Conservation (phyloP, 352 stramenopile species). For the Aphanomyces invadans region DNA sequence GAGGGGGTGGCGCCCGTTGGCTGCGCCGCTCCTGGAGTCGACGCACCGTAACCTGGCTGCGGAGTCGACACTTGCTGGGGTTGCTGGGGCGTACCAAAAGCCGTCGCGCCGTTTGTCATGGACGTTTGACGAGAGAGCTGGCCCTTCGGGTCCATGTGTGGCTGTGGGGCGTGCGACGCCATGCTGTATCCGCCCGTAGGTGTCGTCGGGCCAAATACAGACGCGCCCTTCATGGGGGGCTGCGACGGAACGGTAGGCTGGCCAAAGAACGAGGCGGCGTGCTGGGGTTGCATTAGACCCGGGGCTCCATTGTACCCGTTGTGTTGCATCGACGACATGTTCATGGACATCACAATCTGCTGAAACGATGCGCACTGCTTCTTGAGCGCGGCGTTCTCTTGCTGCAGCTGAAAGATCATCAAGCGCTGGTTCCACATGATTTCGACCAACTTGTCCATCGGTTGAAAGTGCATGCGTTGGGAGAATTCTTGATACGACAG, state of each 20-base stretch:
- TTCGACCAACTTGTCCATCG: constrained; percentile 21
- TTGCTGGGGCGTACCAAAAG: background rate
- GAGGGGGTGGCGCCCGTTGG: constrained; percentile 2
- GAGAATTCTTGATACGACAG: constrained; percentile 24
- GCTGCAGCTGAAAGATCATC: constrained; percentile 23
- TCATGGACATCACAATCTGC: constrained; percentile 5
- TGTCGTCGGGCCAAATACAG: background rate
- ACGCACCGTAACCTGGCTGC: background rate
- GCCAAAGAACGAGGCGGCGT: background rate
- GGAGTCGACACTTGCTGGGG: background rate
- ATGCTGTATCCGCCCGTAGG: background rate
- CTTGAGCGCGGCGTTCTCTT: constrained; percentile 12
- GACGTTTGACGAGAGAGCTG: background rate
- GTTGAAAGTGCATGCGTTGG: constrained; percentile 19
- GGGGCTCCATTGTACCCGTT: background rate
- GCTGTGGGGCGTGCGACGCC: background rate
- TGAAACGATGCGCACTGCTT: constrained; percentile 7
- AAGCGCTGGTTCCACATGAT: constrained; percentile 24
- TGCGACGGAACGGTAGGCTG: background rate
- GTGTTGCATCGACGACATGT: background rate
- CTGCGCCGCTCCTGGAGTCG: background rate
- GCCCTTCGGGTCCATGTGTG: background rate
- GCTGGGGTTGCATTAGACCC: background rate
- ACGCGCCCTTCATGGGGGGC: background rate
- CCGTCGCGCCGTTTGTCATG: background rate